phyloP scores from a whole-genome alignment of 306 rosid species.

The Comarum palustre region DNA sequence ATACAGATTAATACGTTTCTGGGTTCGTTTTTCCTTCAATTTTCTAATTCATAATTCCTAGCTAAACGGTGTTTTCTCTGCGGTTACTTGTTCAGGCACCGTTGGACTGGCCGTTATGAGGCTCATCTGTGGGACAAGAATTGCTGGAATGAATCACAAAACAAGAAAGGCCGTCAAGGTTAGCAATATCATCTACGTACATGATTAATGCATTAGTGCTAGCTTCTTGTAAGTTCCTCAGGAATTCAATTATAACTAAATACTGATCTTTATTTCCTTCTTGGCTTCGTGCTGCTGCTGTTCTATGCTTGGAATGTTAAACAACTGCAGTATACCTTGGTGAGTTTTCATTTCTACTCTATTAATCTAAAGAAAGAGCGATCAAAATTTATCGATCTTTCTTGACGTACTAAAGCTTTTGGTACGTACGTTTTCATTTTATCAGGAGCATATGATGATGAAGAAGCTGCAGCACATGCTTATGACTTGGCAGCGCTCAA shows the following conservation, averaged over 20 bases:
- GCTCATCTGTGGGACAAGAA: slow-evolving; percentile 93
- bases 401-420: background rate
- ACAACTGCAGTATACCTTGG: slow-evolving; percentile 67
- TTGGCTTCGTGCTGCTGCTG: slow-evolving; percentile 8
- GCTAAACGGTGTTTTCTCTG: background rate
- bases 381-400: background rate
- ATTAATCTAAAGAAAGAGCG: background rate
- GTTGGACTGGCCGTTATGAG: slow-evolving; percentile 85
- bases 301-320: background rate
- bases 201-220: background rate
- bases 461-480: slow-evolving; percentile 36
- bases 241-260: background rate
- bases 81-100: slow-evolving; percentile 39
- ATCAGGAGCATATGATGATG: slow-evolving; percentile 38
- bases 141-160: slow-evolving; percentile 82
- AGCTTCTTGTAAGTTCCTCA: background rate
- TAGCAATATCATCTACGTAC: background rate
- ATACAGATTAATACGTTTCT: background rate
- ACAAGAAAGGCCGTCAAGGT: slow-evolving; percentile 90
- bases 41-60: background rate
- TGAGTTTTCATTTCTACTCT: slow-evolving; percentile 20
- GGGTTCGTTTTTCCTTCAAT: background rate
- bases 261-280: background rate
- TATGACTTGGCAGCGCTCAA: slow-evolving; percentile 41
- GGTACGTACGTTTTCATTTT: background rate